Percentiles rank a stretch among this genome's conserved stretches.
Evolutionary conservation across 2,329 filamentous ascomycete genomes (phyloP).

Genomic region (Endoconidiophora laricicola): DNA sequence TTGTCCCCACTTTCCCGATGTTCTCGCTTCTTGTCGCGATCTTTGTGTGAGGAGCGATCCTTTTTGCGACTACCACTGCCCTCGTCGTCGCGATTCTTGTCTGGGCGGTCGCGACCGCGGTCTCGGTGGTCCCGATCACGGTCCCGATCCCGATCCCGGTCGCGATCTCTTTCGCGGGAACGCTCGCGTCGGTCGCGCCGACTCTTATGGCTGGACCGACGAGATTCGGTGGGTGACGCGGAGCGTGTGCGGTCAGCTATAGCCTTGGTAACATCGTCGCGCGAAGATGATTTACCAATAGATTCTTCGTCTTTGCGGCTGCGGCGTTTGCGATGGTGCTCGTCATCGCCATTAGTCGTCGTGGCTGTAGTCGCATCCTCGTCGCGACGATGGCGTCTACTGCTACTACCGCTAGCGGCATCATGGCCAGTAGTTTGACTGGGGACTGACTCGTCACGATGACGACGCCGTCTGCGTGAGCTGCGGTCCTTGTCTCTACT

Average conservation of each 20-base stretch:
- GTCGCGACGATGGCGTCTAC: slow-evolving; percentile 5
- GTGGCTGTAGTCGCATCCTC: slow-evolving; percentile 1
- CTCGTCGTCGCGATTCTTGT: slow-evolving; percentile 29
- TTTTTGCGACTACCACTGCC: slow-evolving; percentile 20
- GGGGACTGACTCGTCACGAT: slow-evolving; percentile 18
- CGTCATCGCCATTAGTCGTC: background rate
- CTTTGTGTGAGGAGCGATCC: slow-evolving; percentile 26
- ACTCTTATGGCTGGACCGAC: slow-evolving; percentile 36
- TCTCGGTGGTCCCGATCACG: slow-evolving; percentile 16
- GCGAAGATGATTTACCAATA: slow-evolving; percentile 32
- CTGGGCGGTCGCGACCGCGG: slow-evolving; percentile 19
- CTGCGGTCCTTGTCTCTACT: slow-evolving; percentile 14
- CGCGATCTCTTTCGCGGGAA: slow-evolving; percentile 25
- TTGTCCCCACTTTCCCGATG: slow-evolving; percentile 21
- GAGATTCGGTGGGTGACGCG: slow-evolving; percentile 42
- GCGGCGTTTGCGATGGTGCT: slow-evolving; percentile 18
- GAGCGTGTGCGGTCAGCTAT: slow-evolving; percentile 42
- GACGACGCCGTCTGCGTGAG: slow-evolving; percentile 15
- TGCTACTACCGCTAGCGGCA: slow-evolving; percentile 2
- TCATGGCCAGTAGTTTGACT: slow-evolving; percentile 16
- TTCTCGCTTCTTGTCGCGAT: slow-evolving; percentile 26
- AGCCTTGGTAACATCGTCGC: slow-evolving; percentile 26
- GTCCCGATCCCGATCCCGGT: slow-evolving; percentile 23
- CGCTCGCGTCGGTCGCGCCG: slow-evolving; percentile 40
- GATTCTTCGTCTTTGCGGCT: slow-evolving; percentile 32